A percentile compares a stretch with the other conserved stretches of the same genome.
Conservation (phyloP, 2,329 filamentous ascomycete genomes). For the Claviceps sp. region DNA sequence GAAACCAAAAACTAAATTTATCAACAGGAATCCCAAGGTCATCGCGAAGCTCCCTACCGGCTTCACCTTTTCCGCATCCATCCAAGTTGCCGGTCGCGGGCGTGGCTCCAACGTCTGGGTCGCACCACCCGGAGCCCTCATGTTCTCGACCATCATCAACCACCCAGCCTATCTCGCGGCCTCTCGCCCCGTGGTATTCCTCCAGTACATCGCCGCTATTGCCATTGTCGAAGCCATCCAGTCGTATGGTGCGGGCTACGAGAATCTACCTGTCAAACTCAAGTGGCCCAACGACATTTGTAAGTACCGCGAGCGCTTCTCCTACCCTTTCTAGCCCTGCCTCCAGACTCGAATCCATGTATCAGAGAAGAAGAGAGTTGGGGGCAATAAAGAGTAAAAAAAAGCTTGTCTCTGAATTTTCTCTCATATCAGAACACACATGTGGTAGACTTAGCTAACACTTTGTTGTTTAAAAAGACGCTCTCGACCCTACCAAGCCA, state of each 20-base stretch:
- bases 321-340: background rate
- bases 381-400: background rate
- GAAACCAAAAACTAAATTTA: too few species aligned
- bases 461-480: slow-evolving; percentile 30
- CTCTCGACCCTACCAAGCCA: slow-evolving; percentile 46
- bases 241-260: slow-evolving; percentile 64
- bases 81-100: slow-evolving; percentile 76
- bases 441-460: background rate
- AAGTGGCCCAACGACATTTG: slow-evolving; percentile 98
- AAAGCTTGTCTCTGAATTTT: background rate
- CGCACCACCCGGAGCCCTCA: slow-evolving; percentile 69
- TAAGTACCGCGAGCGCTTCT: slow-evolving; percentile 20
- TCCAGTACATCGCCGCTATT: slow-evolving; percentile 85
- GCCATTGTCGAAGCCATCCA: slow-evolving; percentile 77
- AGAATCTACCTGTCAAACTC: slow-evolving; percentile 63
- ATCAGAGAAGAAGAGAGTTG: background rate
- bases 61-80: slow-evolving; percentile 79
- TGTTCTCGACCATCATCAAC: slow-evolving; percentile 80
- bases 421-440: background rate
- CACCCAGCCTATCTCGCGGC: slow-evolving; percentile 62
- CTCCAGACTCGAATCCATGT: background rate
- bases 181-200: slow-evolving; percentile 72
- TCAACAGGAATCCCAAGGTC: slow-evolving; percentile 56
- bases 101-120: slow-evolving; percentile 92
- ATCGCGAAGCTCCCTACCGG: slow-evolving; percentile 66